Conservation (phyloP, 441 rosid species). For the Gossypium trilobum region DNA sequence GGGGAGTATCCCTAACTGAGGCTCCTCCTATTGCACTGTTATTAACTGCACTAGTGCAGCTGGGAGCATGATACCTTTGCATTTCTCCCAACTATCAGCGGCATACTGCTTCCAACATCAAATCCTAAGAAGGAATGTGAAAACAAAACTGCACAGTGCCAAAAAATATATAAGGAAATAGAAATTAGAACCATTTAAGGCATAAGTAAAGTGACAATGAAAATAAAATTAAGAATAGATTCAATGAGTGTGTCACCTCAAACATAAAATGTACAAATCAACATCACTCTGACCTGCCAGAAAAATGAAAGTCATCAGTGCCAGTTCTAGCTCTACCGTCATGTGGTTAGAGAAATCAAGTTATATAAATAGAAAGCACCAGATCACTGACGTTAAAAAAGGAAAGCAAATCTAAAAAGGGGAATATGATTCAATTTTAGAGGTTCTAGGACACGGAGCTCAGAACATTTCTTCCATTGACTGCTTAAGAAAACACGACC, state of each 20-base stretch:
- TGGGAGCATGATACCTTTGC: constrained; percentile 91
- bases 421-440: neutral
- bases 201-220: neutral
- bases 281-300: constrained; percentile 16
- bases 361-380: neutral
- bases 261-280: constrained; percentile 16
- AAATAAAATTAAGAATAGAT: neutral
- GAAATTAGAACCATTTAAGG: neutral
- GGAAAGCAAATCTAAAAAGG: neutral
- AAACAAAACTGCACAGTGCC: constrained; percentile 31
- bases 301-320: neutral
- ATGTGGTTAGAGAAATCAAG: neutral
- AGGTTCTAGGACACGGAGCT: neutral
- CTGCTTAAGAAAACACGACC: neutral
- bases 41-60: constrained; percentile 91
- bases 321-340: neutral
- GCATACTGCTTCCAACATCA: constrained; percentile 83
- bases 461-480: neutral
- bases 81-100: constrained; percentile 81
- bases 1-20: constrained; percentile 65
- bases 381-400: neutral
- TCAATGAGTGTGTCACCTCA: constrained; percentile 13
- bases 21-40: constrained; percentile 66
- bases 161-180: neutral
- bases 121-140: constrained; percentile 29